Percentiles rank a stretch among this genome's conserved stretches.
Conservation (phyloP, 2,329 filamentous ascomycete species). For the Cladosporium sp. region DNA sequence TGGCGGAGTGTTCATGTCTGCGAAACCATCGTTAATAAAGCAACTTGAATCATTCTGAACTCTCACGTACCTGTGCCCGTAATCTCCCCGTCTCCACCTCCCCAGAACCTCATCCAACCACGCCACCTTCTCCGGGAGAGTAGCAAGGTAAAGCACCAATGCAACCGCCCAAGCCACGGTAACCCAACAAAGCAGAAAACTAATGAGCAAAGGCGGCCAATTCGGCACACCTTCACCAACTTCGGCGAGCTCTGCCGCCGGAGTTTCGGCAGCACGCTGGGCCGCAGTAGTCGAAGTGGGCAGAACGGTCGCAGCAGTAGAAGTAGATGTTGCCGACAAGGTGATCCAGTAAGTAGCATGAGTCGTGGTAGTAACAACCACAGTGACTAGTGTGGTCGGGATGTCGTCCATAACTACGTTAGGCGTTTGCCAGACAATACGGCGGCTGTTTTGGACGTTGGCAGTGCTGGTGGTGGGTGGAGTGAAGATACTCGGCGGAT, state of each 20-base stretch:
- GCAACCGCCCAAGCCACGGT: conserved; percentile 18
- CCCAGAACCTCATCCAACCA: background rate
- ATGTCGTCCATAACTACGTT: background rate
- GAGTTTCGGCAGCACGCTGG: background rate
- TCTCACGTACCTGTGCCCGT: background rate
- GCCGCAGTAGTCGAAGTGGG: background rate
- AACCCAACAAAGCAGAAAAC: conserved; percentile 24
- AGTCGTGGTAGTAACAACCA: background rate
- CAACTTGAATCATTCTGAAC: background rate
- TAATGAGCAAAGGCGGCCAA: conserved; percentile 14
- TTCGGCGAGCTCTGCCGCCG: background rate
- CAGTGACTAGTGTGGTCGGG: background rate
- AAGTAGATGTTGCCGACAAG: background rate
- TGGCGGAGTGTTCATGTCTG: background rate
- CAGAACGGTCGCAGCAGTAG: background rate
- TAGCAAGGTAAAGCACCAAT: conserved; percentile 26
- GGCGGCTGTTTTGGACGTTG: background rate
- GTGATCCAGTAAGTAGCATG: background rate
- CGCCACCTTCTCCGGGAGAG: conserved; percentile 24
- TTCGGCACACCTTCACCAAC: background rate
- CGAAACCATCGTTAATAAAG: background rate
- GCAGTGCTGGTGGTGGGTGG: background rate
- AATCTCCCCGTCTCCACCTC: background rate
- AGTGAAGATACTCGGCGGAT: background rate
- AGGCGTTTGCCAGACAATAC: background rate